Conservation (phyloP, 257 asterid genomes). For the Nicotiana attenuata region DNA sequence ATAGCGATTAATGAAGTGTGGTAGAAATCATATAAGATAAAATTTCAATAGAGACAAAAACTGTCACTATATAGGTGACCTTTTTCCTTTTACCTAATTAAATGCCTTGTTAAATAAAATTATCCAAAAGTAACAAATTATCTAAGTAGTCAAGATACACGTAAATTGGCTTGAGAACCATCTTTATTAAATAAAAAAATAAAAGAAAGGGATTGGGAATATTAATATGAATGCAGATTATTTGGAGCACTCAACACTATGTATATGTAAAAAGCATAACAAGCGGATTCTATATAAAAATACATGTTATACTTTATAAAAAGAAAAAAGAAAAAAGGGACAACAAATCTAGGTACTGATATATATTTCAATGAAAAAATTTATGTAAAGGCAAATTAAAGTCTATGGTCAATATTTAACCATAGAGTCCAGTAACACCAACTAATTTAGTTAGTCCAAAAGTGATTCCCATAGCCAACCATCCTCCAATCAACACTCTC, state of each 20-base stretch:
- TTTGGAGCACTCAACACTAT: background rate
- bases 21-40: background rate
- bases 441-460: conserved; percentile 55
- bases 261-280: background rate
- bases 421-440: conserved; percentile 23
- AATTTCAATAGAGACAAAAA: background rate
- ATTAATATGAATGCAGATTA: background rate
- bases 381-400: background rate
- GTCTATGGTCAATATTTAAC: background rate
- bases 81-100: no score
- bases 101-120: no score
- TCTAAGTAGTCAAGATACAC: background rate
- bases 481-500: conserved; percentile 67
- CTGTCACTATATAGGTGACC: no score
- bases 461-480: conserved; percentile 67
- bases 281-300: background rate
- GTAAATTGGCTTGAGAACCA: no score
- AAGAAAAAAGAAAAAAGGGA: background rate
- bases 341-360: background rate
- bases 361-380: background rate
- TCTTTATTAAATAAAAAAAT: background rate
- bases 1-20: background rate
- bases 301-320: background rate
- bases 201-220: background rate
- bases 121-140: no score